Base-by-base conservation (phyloP, 192 early-diverging fungal genomes). In the Coemansia pectinata region DNA sequence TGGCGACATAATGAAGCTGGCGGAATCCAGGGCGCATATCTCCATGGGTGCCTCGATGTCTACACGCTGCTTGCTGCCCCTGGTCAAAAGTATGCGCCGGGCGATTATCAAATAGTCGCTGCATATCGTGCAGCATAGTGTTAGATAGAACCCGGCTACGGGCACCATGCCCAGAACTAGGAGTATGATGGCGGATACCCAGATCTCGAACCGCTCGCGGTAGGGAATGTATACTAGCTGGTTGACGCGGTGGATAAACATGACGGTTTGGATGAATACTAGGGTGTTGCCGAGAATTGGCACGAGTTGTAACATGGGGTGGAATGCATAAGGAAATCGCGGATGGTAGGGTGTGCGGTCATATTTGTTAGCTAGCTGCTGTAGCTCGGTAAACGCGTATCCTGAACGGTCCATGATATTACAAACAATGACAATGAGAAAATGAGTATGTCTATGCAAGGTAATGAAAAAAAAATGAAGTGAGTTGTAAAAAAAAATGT, bases 121-220 rank as follows among this genome's bases (percentile, higher is more conserved):
- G 58, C 78, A 80, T 19, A 72, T 57, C 15, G 69, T 72, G 58
- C 73, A 75, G 44, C 68, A 72, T 8, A 80, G 48, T n/a, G 78
- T 69, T 11, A 80, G 63, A 1, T 66, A 44, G 10, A 75, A 33
- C 0, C 78, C 78, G 45, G 74, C 45, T 11, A 80, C n/a, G 5
- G 78, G 78, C 6, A 81, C 66, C 78, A 81, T 76, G 14, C 78
- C 79, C 21, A 82, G 38, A 39, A 76, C n/a, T 4, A 82, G 65
- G 29, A 82, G 44, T 23, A 76, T 72, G 34, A 42, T 34, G 17
- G 69, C 50, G 6, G 73, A 73, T 25, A 73, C 57, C 71, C 74
- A 77, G 17, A 72, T 76, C 19, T 74, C 71, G 11, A 66, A 33
- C 27, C 68, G 57, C 65, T 69, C 74, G 65, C 38, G 69, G n/a